These are phyloP conservation scores for Buddleja alternifolia DNA, from an alignment of 257 asterid species.

Conservation along the genomic window DNA sequence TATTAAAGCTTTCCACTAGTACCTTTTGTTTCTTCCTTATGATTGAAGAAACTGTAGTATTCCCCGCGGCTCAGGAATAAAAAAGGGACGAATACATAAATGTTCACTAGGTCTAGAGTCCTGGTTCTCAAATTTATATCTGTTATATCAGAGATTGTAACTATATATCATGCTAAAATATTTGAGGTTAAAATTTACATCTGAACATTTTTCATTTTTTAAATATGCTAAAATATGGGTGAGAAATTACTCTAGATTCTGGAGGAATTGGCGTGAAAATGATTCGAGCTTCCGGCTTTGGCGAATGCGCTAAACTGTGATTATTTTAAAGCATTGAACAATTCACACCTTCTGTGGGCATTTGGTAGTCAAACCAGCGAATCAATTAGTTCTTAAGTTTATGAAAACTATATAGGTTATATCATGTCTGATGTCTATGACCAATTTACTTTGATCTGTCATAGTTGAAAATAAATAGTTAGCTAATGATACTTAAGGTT, in stretches of 20 bases:
- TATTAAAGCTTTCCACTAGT: too few relatives aligned
- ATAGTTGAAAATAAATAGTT: background rate
- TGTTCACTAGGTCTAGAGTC: too few relatives aligned
- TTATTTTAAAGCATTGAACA: conserved; percentile 14
- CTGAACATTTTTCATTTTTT: too few relatives aligned
- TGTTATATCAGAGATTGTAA: too few relatives aligned
- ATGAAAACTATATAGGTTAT: background rate
- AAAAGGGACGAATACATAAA: too few relatives aligned
- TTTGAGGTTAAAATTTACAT: too few relatives aligned
- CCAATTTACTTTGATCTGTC: background rate
- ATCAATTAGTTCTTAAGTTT: background rate
- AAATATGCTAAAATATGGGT: too few relatives aligned
- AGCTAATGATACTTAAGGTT: background rate
- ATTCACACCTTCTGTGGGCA: conserved; percentile 8
- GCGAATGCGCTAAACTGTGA: background rate
- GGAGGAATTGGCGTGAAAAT: background rate
- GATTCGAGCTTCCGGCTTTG: background rate
- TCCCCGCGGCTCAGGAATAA: too few relatives aligned
- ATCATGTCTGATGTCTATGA: background rate
- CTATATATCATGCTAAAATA: too few relatives aligned
- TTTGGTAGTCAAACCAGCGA: background rate
- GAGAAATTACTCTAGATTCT: conserved; percentile 7
- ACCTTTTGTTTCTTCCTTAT: too few relatives aligned
- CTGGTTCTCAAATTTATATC: too few relatives aligned
- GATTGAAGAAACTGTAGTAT: too few relatives aligned